phyloP scores from a whole-genome alignment of 148 eudicot species.

The Vaccinium macrocarpon region DNA sequence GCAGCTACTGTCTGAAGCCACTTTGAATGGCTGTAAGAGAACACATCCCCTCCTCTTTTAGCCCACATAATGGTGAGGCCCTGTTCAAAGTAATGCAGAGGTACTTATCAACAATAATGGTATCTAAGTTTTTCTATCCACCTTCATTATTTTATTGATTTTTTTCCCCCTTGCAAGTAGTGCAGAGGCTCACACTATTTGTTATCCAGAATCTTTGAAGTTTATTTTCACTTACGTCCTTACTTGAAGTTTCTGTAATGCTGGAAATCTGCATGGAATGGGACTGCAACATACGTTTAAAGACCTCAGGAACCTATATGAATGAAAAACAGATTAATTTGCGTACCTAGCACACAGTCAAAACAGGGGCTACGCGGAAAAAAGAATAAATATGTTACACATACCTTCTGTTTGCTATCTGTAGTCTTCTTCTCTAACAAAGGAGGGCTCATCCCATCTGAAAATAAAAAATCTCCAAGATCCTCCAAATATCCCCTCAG shows the following conservation, averaged over 20 bases:
- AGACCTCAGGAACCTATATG: constrained; percentile 77
- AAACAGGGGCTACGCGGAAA: neutral
- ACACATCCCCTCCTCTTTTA: constrained; percentile 90
- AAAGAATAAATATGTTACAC: neutral
- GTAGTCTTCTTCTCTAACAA: constrained; percentile 50
- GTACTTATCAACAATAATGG: too few species aligned
- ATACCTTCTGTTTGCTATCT: constrained; percentile 66
- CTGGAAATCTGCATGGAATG: constrained; percentile 72
- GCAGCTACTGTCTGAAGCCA: constrained; percentile 92
- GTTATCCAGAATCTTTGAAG: constrained; percentile 14
- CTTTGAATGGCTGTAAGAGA: constrained; percentile 67
- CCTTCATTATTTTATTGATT: too few species aligned
- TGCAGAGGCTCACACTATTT: constrained; percentile 12
- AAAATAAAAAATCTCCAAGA: constrained; percentile 85
- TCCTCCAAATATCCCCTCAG: constrained; percentile 82
- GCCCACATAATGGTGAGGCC: constrained; percentile 82
- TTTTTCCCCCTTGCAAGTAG: neutral
- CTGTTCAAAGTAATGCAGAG: constrained; percentile 41
- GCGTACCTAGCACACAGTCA: neutral
- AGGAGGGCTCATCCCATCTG: constrained; percentile 63
- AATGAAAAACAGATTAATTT: neutral
- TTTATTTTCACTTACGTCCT: constrained; percentile 59
- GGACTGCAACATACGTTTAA: constrained; percentile 74
- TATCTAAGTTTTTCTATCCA: too few species aligned
- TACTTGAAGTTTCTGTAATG: constrained; percentile 79